Evolutionary conservation across 805 yeast genomes (phyloP).

Genomic region (Candida nitratophila): DNA sequence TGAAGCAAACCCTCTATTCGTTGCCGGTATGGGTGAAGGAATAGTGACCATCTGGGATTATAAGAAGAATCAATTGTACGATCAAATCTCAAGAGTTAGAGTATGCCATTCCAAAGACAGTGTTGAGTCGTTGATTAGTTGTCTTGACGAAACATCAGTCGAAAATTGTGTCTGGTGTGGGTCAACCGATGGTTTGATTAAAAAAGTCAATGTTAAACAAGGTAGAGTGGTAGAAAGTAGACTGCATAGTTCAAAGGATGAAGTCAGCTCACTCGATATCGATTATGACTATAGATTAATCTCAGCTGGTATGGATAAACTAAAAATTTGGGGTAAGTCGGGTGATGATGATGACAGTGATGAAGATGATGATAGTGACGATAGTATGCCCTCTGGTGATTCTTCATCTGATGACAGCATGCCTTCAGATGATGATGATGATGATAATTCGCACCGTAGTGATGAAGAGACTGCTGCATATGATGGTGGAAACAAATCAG

Average conservation of each 20-base stretch:
- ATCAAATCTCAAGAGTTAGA: constrained; percentile 73
- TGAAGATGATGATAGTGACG: constrained; percentile 19
- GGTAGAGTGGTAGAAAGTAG: constrained; percentile 63
- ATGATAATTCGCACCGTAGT: constrained; percentile 7
- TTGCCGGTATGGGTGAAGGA: constrained; percentile 91
- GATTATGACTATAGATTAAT: constrained; percentile 76
- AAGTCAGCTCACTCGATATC: constrained; percentile 67
- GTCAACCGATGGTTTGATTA: constrained; percentile 66
- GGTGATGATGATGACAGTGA: constrained; percentile 14
- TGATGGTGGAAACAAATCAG: constrained; percentile 4
- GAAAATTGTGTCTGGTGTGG: constrained; percentile 68
- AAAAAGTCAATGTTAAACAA: constrained; percentile 55
- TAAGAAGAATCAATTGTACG: constrained; percentile 56
- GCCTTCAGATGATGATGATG: constrained; percentile 18
- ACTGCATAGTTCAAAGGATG: constrained; percentile 64
- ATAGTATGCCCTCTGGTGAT: neutral
- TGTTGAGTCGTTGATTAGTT: constrained; percentile 60
- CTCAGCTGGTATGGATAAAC: constrained; percentile 75
- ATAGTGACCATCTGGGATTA: constrained; percentile 82
- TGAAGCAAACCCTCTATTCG: constrained; percentile 38
- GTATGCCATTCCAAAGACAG: constrained; percentile 45
- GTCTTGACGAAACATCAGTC: constrained; percentile 41
- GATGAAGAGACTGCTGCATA: constrained; percentile 5
- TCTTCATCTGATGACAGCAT: too few species aligned
- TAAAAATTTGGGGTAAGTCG: constrained; percentile 64